A percentile compares a stretch with the other conserved stretches of the same genome.
phyloP scores from a whole-genome alignment of 129 eudicot species.

The Chrysanthemum lavandulifolium region DNA sequence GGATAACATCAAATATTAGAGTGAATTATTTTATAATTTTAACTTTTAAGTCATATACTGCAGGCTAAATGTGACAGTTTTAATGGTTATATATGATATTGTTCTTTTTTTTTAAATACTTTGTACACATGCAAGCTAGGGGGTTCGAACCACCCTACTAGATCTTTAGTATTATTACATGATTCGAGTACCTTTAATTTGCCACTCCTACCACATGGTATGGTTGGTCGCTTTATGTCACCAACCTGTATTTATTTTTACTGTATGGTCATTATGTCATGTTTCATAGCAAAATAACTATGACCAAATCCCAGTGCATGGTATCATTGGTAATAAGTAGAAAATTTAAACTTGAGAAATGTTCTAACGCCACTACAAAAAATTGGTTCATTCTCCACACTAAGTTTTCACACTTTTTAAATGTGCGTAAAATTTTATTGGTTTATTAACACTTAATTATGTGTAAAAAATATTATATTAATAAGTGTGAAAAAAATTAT shows the following conservation, averaged over 20 bases:
- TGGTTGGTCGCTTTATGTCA: constrained; percentile 46
- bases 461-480: too few relatives aligned
- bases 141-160: neutral
- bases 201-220: constrained; percentile 54
- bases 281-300: too few relatives aligned
- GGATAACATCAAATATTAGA: constrained; percentile 1
- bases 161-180: neutral
- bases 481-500: too few relatives aligned
- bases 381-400: too few relatives aligned
- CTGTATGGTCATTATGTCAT: neutral
- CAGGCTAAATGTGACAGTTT: neutral
- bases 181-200: constrained; percentile 48
- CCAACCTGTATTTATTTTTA: constrained; percentile 31
- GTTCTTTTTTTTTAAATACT: neutral
- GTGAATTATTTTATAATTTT: neutral
- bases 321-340: too few relatives aligned
- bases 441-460: too few relatives aligned
- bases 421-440: too few relatives aligned
- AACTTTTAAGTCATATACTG: neutral
- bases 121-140: constrained; percentile 4
- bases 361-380: too few relatives aligned
- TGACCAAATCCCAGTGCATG: too few relatives aligned
- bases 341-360: too few relatives aligned
- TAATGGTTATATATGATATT: neutral
- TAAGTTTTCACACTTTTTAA: too few relatives aligned